Evolutionary conservation across 2,329 filamentous ascomycete genomes (phyloP).

Genomic region (Penicillium crustosum): DNA sequence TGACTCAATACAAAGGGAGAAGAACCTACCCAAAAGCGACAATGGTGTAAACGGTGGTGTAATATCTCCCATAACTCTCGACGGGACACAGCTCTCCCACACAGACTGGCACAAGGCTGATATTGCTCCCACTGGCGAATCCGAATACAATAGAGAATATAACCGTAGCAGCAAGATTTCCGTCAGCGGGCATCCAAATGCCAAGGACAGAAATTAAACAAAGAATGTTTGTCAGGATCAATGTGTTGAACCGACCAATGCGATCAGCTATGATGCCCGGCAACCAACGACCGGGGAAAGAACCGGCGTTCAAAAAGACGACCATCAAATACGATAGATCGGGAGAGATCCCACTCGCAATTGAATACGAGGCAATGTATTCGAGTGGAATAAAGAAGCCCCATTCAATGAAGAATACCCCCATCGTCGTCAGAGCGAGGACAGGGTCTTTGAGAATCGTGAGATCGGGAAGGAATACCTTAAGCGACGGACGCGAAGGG

Average conservation of each 20-base stretch:
- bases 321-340: conserved; percentile 33
- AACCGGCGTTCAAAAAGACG: conserved; percentile 33
- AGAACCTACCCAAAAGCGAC: conserved; percentile 27
- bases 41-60: conserved; percentile 36
- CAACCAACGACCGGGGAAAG: conserved; percentile 34
- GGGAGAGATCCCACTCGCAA: conserved; percentile 26
- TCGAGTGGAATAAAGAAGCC: conserved; percentile 39
- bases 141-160: conserved; percentile 34
- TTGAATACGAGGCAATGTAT: conserved; percentile 36
- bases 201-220: conserved; percentile 27
- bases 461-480: conserved; percentile 18
- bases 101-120: conserved; percentile 45
- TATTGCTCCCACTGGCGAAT: conserved; percentile 40
- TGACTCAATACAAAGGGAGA: not conserved
- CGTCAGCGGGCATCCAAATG: conserved; percentile 30
- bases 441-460: conserved; percentile 15
- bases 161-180: conserved; percentile 20
- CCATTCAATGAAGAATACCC: conserved; percentile 38
- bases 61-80: conserved; percentile 44
- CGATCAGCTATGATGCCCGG: conserved; percentile 36
- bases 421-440: conserved; percentile 27
- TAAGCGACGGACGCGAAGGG: conserved; percentile 14
- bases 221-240: conserved; percentile 29
- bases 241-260: conserved; percentile 35
- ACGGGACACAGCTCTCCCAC: conserved; percentile 49